Evolutionary conservation across 495 filamentous ascomycete species (phyloP).

Genomic region (Podospora pseudoanserina): DNA sequence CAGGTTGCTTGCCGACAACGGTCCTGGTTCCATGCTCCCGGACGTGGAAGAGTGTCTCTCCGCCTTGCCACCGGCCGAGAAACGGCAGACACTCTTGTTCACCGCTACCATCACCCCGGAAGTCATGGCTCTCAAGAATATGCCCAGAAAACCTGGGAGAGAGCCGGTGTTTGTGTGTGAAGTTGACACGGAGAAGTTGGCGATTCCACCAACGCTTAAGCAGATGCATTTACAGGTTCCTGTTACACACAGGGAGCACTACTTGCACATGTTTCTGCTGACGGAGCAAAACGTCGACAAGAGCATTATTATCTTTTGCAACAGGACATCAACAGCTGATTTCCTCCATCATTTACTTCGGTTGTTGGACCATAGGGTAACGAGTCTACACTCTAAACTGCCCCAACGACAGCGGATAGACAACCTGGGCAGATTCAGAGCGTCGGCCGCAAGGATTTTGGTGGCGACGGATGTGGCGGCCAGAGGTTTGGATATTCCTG

Average conservation of each 20-base stretch:
- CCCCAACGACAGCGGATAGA: slow-evolving; percentile 76
- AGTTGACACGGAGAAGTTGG: slow-evolving; percentile 68
- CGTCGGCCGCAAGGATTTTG: slow-evolving; percentile 82
- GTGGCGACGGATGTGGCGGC: slow-evolving; percentile 95
- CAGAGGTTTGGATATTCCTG: slow-evolving; percentile 94
- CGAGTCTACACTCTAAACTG: slow-evolving; percentile 81
- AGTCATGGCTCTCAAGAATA: slow-evolving; percentile 74
- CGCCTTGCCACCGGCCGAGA: slow-evolving; percentile 63
- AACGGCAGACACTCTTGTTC: slow-evolving; percentile 91
- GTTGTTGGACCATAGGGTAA: slow-evolving; percentile 82
- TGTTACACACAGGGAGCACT: slow-evolving; percentile 86
- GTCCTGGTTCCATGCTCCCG: slow-evolving; percentile 77
- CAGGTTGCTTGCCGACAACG: slow-evolving; percentile 67
- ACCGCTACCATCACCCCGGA: slow-evolving; percentile 95
- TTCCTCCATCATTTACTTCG: slow-evolving; percentile 81
- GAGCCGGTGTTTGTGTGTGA: slow-evolving; percentile 85
- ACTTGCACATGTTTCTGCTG: slow-evolving; percentile 82
- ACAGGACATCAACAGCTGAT: slow-evolving; percentile 83
- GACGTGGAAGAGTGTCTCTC: slow-evolving; percentile 86
- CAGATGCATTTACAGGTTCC: slow-evolving; percentile 86
- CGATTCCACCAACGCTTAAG: slow-evolving; percentile 73
- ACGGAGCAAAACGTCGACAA: slow-evolving; percentile 71
- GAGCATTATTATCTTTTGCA: slow-evolving; percentile 89
- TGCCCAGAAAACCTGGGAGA: slow-evolving; percentile 61
- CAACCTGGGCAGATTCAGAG: slow-evolving; percentile 88